A percentile compares a stretch with the other conserved stretches of the same genome.
These are phyloP conservation scores for Solanum chiquidenum DNA, from an alignment of 257 asterid genomes.

Conservation along the genomic window DNA sequence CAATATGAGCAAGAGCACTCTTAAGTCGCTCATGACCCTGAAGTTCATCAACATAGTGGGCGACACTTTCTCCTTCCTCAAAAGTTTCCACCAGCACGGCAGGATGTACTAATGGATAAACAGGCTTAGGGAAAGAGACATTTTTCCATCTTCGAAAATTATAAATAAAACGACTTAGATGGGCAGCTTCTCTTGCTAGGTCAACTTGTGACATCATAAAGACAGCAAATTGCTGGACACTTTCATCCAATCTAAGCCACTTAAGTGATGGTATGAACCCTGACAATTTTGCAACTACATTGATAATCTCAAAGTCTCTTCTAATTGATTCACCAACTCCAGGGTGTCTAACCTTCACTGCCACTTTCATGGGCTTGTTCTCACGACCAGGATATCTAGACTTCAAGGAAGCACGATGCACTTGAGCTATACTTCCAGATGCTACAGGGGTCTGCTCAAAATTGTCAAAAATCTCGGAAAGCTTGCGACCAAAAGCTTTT, in stretches of 20 bases:
- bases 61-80: slow-evolving; percentile 79
- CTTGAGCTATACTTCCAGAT: slow-evolving; percentile 90
- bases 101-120: slow-evolving; percentile 84
- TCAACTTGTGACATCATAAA: slow-evolving; percentile 95
- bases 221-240: slow-evolving; percentile 73
- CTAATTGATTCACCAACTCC: slow-evolving; percentile 86
- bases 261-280: slow-evolving; percentile 48
- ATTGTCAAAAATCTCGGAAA: slow-evolving; percentile 63
- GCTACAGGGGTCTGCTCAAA: slow-evolving; percentile 85
- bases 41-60: slow-evolving; percentile 55
- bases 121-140: slow-evolving; percentile 86
- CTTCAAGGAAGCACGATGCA: slow-evolving; percentile 64
- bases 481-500: slow-evolving; percentile 61
- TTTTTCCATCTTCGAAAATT: slow-evolving; percentile 84
- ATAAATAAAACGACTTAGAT: slow-evolving; percentile 75
- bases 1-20: slow-evolving; percentile 76
- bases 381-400: slow-evolving; percentile 46
- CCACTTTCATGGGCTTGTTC: slow-evolving; percentile 59
- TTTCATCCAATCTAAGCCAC: slow-evolving; percentile 88
- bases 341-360: slow-evolving; percentile 87
- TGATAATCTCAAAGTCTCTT: slow-evolving; percentile 77
- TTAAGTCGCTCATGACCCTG: slow-evolving; percentile 60
- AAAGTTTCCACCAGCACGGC: slow-evolving; percentile 86
- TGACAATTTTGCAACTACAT: slow-evolving; percentile 57
- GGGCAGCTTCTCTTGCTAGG: slow-evolving; percentile 85